phyloP scores from a whole-genome alignment of 345 rosid genomes.

The Iberis pinnata region DNA sequence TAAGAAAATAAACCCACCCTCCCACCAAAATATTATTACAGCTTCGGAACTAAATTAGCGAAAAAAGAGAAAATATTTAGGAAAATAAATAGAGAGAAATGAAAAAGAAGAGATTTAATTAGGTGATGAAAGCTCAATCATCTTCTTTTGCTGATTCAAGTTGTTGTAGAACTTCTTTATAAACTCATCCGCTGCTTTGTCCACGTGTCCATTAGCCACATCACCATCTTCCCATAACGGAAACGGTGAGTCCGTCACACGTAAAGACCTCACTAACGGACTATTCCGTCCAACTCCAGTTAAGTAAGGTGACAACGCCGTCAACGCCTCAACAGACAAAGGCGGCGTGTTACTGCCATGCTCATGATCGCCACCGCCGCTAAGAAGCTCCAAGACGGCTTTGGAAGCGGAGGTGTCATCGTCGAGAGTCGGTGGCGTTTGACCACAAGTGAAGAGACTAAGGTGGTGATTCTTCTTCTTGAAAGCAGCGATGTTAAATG shows the following conservation, averaged over 20 bases:
- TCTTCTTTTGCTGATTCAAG: slow-evolving; percentile 46
- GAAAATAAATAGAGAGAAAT: not conserved
- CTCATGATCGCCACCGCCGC: slow-evolving; percentile 21
- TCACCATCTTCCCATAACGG: slow-evolving; percentile 51
- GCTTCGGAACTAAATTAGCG: no score
- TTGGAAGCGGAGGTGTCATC: slow-evolving; percentile 45
- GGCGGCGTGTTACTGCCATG: slow-evolving; percentile 8
- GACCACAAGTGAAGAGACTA: slow-evolving; percentile 55
- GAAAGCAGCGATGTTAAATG: slow-evolving; percentile 31
- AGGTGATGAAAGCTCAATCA: slow-evolving; percentile 22
- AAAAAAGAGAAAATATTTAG: no score
- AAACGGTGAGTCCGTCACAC: slow-evolving; percentile 93
- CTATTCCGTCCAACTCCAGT: slow-evolving; percentile 62
- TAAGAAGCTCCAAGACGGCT: slow-evolving; percentile 53
- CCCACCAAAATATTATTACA: no score
- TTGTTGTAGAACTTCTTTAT: slow-evolving; percentile 65
- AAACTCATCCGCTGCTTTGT: slow-evolving; percentile 77
- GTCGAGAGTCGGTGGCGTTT: slow-evolving; percentile 51
- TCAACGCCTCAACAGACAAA: slow-evolving; percentile 32
- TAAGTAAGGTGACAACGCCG: slow-evolving; percentile 62
- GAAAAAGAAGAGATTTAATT: not conserved
- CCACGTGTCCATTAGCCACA: slow-evolving; percentile 47
- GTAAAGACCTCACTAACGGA: slow-evolving; percentile 57
- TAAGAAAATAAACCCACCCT: no score
- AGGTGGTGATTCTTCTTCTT: slow-evolving; percentile 29